Evolutionary conservation across 306 rosid genomes (phyloP).

Genomic region (Coriaria nepalensis): DNA sequence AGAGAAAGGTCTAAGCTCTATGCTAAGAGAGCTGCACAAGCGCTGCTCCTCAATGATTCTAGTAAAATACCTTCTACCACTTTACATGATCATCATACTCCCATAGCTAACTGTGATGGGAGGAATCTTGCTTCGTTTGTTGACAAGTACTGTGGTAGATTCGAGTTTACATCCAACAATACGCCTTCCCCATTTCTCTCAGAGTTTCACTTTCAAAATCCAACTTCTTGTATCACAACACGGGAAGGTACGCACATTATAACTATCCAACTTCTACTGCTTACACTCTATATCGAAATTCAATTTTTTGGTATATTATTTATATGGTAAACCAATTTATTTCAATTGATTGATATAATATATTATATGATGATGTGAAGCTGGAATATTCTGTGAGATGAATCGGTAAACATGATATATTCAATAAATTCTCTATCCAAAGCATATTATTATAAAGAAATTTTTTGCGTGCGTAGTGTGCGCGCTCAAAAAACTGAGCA

Average conservation of each 20-base stretch:
- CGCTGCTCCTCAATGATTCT: not conserved
- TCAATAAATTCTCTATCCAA: too few species aligned
- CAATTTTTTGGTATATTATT: too few species aligned
- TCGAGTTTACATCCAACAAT: slow-evolving; percentile 9
- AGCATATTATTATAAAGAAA: not conserved
- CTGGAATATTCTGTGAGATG: too few species aligned
- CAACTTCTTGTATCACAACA: slow-evolving; percentile 19
- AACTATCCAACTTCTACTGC: too few species aligned
- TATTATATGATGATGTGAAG: not conserved
- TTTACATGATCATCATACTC: not conserved
- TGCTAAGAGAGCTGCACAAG: slow-evolving; percentile 27
- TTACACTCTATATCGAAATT: too few species aligned
- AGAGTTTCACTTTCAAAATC: slow-evolving; percentile 19
- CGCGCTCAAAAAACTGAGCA: too few species aligned
- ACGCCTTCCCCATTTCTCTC: slow-evolving; percentile 20
- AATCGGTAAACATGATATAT: too few species aligned
- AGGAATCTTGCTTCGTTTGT: slow-evolving; percentile 23
- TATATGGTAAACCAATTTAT: too few species aligned
- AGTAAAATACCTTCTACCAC: slow-evolving; percentile 2
- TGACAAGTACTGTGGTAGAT: slow-evolving; percentile 22
- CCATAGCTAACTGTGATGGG: slow-evolving; percentile 5
- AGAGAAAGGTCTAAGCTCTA: slow-evolving; percentile 45
- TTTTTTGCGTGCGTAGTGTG: not conserved
- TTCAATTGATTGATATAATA: too few species aligned
- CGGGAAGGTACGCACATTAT: slow-evolving; percentile 22